Percentiles rank a stretch among this genome's conserved stretches.
Evolutionary conservation across 768 basidiomycete genomes (phyloP).

Genomic region (Crepidotus variabilis): DNA sequence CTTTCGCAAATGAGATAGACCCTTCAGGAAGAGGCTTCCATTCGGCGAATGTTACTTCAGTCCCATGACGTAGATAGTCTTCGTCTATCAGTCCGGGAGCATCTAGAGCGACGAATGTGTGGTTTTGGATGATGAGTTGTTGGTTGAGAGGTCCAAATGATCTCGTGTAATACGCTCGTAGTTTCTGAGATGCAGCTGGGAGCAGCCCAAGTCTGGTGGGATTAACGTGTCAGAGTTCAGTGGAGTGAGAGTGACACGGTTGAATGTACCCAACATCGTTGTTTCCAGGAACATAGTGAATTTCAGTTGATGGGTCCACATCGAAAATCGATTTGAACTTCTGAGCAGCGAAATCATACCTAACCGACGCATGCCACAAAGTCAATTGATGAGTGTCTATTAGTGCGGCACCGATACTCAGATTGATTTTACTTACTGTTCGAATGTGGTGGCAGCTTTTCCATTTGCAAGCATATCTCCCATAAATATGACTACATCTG

Average conservation of each 20-base stretch:
- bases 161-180: slow-evolving; percentile 53
- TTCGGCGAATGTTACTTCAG: slow-evolving; percentile 42
- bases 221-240: not conserved
- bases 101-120: slow-evolving; percentile 70
- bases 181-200: slow-evolving; percentile 42
- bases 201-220: slow-evolving; percentile 43
- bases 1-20: slow-evolving; percentile 57
- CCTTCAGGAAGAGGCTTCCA: slow-evolving; percentile 56
- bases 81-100: slow-evolving; percentile 81
- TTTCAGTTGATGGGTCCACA: slow-evolving; percentile 30
- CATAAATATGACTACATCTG: slow-evolving; percentile 67
- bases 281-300: slow-evolving; percentile 75
- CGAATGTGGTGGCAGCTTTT: slow-evolving; percentile 43
- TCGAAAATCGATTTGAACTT: slow-evolving; percentile 65
- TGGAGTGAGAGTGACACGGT: not conserved
- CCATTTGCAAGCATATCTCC: slow-evolving; percentile 77
- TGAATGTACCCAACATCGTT: slow-evolving; percentile 65
- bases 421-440: slow-evolving; percentile 28
- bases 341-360: slow-evolving; percentile 55
- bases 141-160: slow-evolving; percentile 72
- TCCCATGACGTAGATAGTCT: slow-evolving; percentile 63
- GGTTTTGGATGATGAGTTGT: slow-evolving; percentile 57
- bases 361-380: too few species aligned
- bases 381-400: not conserved
- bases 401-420: not conserved